A percentile compares a stretch with the other conserved stretches of the same genome.
These are phyloP conservation scores for Curvularia spicifera DNA, from an alignment of 2,329 filamentous ascomycete species.

Conservation along the genomic window DNA sequence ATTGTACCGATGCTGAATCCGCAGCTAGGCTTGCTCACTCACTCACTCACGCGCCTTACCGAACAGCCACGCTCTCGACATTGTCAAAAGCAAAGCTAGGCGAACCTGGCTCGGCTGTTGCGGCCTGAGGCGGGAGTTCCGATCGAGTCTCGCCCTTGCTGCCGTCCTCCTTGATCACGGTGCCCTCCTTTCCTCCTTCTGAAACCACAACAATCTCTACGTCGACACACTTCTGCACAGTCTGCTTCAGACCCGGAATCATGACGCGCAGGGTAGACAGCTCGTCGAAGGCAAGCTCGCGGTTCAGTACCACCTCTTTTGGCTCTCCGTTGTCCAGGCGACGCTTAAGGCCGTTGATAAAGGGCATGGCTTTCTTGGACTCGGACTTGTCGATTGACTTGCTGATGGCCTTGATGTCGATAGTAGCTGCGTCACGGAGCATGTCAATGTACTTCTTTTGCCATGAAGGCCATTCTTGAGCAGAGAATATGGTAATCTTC, in stretches of 20 bases:
- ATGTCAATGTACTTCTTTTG: constrained; percentile 60
- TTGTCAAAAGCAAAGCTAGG: constrained; percentile 89
- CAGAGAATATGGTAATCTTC: constrained; percentile 85
- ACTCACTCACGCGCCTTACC: constrained; percentile 16
- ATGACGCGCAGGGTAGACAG: constrained; percentile 76
- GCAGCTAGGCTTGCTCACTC: background rate
- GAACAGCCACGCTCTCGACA: constrained; percentile 53
- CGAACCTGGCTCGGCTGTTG: constrained; percentile 78
- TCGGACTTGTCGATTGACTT: constrained; percentile 82
- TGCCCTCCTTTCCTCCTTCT: constrained; percentile 71
- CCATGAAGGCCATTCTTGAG: constrained; percentile 83
- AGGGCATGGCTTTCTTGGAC: constrained; percentile 98
- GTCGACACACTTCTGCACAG: constrained; percentile 69
- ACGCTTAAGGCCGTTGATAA: constrained; percentile 86
- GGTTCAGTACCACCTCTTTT: constrained; percentile 73
- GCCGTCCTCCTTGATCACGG: constrained; percentile 60
- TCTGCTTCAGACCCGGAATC: constrained; percentile 78
- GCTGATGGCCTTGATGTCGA: constrained; percentile 82
- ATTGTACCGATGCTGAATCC: background rate
- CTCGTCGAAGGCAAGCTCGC: constrained; percentile 89
- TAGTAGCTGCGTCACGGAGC: constrained; percentile 47
- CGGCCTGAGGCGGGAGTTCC: constrained; percentile 66
- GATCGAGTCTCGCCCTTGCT: constrained; percentile 64
- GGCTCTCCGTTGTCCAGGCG: constrained; percentile 74
- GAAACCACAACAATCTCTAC: constrained; percentile 76